Evolutionary conservation across 805 yeast genomes (phyloP), one percentile per base, ranked within the genome.

Genomic region (Candida nitratophila): DNA sequence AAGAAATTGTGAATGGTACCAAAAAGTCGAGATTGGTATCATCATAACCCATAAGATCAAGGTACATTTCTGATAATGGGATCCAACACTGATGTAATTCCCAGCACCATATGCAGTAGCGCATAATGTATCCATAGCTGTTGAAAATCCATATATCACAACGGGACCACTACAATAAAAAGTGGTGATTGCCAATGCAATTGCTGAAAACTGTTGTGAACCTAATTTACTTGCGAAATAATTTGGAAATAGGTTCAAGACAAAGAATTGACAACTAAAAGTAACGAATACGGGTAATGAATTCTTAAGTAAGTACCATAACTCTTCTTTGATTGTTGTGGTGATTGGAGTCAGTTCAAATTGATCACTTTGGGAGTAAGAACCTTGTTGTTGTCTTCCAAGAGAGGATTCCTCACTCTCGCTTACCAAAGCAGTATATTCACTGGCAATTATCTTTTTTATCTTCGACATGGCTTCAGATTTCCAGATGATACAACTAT

Each of bases 91-190:
- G 48, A 70, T 69, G 55, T 68, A 77, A 52, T 82, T 79, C 42
- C 70, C 71, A 29, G 85, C 75, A 21, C 93, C 91, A 56, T 64
- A 83, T 0, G 89, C 82, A 56, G 84, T 88, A 2, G 89, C 81
- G 57, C 91, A 83, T 16, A 84, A 65, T 0, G 91, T 84, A 54
- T 84, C 91, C 50, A 84, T 66, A 49, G 87, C 76, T 0, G 93
- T 83, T 17, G 86, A 71, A 7, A 83, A 76, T 3, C 91, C 91
- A 59, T 83, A 86, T 46, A 84, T 75, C 2, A 83, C 68, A 27
- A 86, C 84, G 45, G 83, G 77, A 0, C 88, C 90, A 1, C 83
- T 70, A 39, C 83, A 77, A 54, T 82, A 83, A 20, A 86, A 86
- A 1, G 89, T 79, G 79, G 83, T 83, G 15, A 84, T 73, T 12